phyloP scores from a whole-genome alignment of 345 rosid genomes.

The Anacardium occidentale region DNA sequence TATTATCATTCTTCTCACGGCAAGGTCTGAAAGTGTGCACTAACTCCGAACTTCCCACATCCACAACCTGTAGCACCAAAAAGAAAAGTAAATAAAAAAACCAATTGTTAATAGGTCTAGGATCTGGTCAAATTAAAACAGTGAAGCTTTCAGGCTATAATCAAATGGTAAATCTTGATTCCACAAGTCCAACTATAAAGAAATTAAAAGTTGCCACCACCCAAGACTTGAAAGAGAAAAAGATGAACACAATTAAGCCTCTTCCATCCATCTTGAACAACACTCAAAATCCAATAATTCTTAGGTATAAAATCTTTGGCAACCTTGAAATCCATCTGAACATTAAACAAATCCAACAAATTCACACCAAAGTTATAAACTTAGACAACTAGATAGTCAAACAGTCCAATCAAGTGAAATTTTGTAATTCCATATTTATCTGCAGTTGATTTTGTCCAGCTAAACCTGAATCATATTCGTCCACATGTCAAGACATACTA shows the following conservation, averaged over 20 bases:
- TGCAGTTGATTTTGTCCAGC: too few relatives aligned
- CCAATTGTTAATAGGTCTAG: background rate
- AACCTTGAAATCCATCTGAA: background rate
- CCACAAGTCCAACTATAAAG: background rate
- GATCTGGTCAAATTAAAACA: too few relatives aligned
- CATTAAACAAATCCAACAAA: too few relatives aligned
- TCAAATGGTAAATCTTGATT: background rate
- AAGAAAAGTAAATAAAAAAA: background rate
- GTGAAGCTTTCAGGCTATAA: background rate
- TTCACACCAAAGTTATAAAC: too few relatives aligned
- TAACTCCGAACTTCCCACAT: constrained; percentile 53
- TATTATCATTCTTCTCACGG: constrained; percentile 45
- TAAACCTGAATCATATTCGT: too few relatives aligned
- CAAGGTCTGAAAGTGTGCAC: constrained; percentile 62
- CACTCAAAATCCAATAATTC: background rate
- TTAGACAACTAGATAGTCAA: too few relatives aligned
- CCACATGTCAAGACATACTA: too few relatives aligned
- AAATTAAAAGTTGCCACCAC: background rate
- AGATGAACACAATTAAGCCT: constrained; percentile 2
- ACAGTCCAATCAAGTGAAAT: too few relatives aligned
- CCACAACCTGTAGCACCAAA: constrained; percentile 51
- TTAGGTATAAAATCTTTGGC: too few relatives aligned
- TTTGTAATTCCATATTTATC: too few relatives aligned
- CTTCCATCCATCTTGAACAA: background rate
- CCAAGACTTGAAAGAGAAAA: background rate